A percentile compares a stretch with the other conserved stretches of the same genome.
These are phyloP conservation scores for Glycine soja DNA, from an alignment of 306 rosid genomes.

Conservation along the genomic window DNA sequence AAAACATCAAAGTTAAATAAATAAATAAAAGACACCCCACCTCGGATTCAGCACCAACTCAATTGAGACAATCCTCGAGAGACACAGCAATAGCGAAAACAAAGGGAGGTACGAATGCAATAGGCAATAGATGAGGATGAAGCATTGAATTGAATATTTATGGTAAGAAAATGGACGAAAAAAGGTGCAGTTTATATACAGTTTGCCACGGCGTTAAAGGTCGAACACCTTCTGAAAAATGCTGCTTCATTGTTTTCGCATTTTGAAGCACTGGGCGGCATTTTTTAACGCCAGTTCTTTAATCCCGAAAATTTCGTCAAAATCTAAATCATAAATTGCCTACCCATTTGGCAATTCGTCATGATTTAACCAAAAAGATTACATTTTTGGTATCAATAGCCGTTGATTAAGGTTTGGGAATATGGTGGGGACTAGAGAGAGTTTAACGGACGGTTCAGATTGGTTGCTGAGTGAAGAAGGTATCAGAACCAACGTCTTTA, in stretches of 20 bases:
- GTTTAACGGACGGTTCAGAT: slow-evolving; percentile 44
- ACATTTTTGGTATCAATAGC: neutral
- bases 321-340: slow-evolving; percentile 25
- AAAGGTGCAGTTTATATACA: slow-evolving; percentile 54
- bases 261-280: slow-evolving; percentile 44
- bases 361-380: neutral
- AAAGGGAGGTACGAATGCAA: slow-evolving; percentile 34
- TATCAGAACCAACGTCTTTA: slow-evolving; percentile 7
- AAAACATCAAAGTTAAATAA: slow-evolving; percentile 1
- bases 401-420: neutral
- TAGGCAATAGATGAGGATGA: slow-evolving; percentile 36
- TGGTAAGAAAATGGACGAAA: slow-evolving; percentile 22
- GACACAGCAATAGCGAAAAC: neutral
- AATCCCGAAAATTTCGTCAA: slow-evolving; percentile 39
- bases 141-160: slow-evolving; percentile 44
- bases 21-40: slow-evolving; percentile 31
- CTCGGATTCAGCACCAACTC: slow-evolving; percentile 47
- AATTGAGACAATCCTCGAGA: slow-evolving; percentile 38
- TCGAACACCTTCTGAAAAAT: slow-evolving; percentile 37
- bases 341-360: slow-evolving; percentile 8
- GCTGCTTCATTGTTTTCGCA: neutral
- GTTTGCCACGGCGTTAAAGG: slow-evolving; percentile 52
- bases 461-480: slow-evolving; percentile 36
- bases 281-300: slow-evolving; percentile 28
- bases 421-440: too few species aligned